Evolutionary conservation across 306 rosid genomes (phyloP).

Genomic region (Acacia crassicarpa): DNA sequence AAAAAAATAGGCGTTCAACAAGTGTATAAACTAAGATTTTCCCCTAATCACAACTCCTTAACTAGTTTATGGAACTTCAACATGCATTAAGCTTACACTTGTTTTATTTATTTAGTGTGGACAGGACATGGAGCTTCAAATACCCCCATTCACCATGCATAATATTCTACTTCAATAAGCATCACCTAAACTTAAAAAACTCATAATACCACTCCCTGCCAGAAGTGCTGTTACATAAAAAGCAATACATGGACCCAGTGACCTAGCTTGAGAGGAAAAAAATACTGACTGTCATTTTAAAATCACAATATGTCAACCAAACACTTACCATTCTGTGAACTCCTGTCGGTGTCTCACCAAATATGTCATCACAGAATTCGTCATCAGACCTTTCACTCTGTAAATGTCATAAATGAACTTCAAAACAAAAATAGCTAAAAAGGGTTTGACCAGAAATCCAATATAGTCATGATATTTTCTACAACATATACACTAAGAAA

Average conservation of each 20-base stretch:
- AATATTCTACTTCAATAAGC: not conserved
- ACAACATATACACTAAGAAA: not conserved
- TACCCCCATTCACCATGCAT: not conserved
- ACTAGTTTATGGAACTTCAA: not conserved
- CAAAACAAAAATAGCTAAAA: constrained; percentile 24
- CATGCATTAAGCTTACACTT: not conserved
- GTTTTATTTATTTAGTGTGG: not conserved
- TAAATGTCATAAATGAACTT: constrained; percentile 27
- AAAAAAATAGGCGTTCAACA: not conserved
- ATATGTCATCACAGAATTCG: constrained; percentile 85
- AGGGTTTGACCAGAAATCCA: not conserved
- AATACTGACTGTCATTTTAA: not conserved
- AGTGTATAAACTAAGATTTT: not conserved
- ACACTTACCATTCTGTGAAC: constrained; percentile 71
- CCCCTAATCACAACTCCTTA: not conserved
- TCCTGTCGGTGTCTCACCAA: constrained; percentile 99
- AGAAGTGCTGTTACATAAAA: not conserved
- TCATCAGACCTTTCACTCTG: constrained; percentile 90
- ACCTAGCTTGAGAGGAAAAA: not conserved
- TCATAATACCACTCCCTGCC: not conserved
- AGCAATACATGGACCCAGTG: not conserved
- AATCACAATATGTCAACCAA: constrained; percentile 14
- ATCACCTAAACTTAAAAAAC: not conserved
- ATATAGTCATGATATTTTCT: not conserved
- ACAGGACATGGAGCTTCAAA: not conserved